Conservation (phyloP, 2,329 filamentous ascomycete genomes). For the Trichoderma citrinoviride region DNA sequence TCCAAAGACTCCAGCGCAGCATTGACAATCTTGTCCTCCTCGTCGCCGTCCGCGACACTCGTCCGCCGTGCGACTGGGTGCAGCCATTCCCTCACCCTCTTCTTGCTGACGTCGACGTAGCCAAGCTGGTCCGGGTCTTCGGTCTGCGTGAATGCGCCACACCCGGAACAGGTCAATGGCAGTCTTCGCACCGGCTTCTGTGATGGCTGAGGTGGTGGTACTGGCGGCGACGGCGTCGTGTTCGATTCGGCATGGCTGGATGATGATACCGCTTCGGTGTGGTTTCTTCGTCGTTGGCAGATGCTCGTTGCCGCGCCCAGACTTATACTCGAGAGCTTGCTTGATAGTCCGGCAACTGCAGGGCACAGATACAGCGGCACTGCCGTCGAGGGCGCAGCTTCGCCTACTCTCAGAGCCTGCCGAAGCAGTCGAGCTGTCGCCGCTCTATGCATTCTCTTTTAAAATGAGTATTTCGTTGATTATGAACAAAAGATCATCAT, state of each 20-base stretch:
- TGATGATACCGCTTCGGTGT: slow-evolving; percentile 29
- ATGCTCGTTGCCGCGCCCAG: not conserved
- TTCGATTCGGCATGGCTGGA: slow-evolving; percentile 2
- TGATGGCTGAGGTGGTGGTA: not conserved
- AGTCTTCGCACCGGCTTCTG: slow-evolving; percentile 34
- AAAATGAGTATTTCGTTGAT: not conserved
- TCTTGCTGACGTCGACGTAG: slow-evolving; percentile 54
- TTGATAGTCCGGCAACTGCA: slow-evolving; percentile 33
- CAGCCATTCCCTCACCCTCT: slow-evolving; percentile 50
- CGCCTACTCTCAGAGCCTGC: slow-evolving; percentile 43
- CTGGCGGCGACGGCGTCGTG: not conserved
- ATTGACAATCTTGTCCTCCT: slow-evolving; percentile 49
- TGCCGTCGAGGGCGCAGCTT: slow-evolving; percentile 37
- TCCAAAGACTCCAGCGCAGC: slow-evolving; percentile 45
- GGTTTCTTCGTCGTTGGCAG: slow-evolving; percentile 30
- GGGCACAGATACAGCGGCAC: slow-evolving; percentile 51
- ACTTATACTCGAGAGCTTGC: slow-evolving; percentile 19
- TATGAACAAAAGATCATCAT: not conserved
- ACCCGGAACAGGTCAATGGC: slow-evolving; percentile 60
- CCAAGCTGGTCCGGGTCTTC: slow-evolving; percentile 50
- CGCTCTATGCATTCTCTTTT: slow-evolving; percentile 43
- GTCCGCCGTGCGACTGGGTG: slow-evolving; percentile 26
- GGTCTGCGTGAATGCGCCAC: slow-evolving; percentile 63
- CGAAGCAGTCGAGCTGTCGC: slow-evolving; percentile 44
- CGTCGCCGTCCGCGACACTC: slow-evolving; percentile 23